phyloP scores from a whole-genome alignment of 352 stramenopile species.

The Aphanomyces stellatus region DNA sequence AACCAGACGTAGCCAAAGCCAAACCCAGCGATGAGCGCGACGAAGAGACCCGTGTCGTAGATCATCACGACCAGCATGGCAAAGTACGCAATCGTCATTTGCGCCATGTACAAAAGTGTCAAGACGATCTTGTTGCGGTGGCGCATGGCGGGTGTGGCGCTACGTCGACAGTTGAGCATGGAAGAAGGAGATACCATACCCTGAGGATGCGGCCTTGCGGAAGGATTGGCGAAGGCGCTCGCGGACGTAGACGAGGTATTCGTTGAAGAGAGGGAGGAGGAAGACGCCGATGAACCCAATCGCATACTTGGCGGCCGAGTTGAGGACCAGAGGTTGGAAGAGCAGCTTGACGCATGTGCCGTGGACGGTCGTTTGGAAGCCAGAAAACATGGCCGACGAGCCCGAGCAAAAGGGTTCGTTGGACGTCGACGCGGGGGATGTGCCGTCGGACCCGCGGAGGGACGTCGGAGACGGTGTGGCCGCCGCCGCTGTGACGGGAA shows the following conservation, averaged over 20 bases:
- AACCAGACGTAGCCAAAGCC: constrained; percentile 60
- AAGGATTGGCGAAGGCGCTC: constrained; percentile 37
- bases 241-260: constrained; percentile 50
- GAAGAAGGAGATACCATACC: constrained; percentile 15
- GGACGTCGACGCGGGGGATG: constrained; percentile 22
- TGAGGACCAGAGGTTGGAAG: constrained; percentile 73
- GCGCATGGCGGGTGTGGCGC: too few relatives aligned
- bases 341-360: constrained; percentile 66
- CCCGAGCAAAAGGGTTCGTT: constrained; percentile 18
- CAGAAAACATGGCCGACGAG: constrained; percentile 74
- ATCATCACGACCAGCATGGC: constrained; percentile 80
- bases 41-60: constrained; percentile 70
- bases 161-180: too few relatives aligned
- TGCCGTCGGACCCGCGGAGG: constrained; percentile 18
- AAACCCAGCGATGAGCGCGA: constrained; percentile 63
- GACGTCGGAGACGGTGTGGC: background rate
- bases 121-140: constrained; percentile 48
- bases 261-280: constrained; percentile 52
- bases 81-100: constrained; percentile 80
- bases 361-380: constrained; percentile 70
- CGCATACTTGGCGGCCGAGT: constrained; percentile 58
- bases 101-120: constrained; percentile 61
- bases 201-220: constrained; percentile 24
- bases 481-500: background rate
- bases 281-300: constrained; percentile 67